Evolutionary conservation across 352 stramenopile genomes (phyloP).

Genomic region (Phytopythium aichiense): DNA sequence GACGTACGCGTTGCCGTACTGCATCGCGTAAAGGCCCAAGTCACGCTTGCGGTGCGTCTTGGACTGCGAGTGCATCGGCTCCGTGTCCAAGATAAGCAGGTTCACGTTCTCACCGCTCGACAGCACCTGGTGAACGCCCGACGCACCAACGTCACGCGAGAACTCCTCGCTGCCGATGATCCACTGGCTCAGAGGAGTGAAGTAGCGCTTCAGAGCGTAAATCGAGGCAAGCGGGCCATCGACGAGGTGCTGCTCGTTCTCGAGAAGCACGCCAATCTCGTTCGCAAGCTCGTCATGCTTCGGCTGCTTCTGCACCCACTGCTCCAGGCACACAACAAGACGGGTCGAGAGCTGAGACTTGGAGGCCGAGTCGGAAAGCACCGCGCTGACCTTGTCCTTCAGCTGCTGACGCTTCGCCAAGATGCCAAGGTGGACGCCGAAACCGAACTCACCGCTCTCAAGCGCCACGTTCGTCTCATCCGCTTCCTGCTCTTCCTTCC

Average conservation of each 20-base stretch:
- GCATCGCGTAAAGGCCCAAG: conserved; percentile 91
- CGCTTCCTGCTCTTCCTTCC: conserved; percentile 48
- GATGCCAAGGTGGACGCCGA: conserved; percentile 65
- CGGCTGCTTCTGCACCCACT: conserved; percentile 46
- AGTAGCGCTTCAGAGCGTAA: conserved; percentile 50
- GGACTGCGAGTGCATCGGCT: conserved; percentile 59
- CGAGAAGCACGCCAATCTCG: conserved; percentile 61
- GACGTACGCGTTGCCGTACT: conserved; percentile 92
- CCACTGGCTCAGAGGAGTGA: conserved; percentile 72
- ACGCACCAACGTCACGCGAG: conserved; percentile 62
- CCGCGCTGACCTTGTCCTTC: conserved; percentile 49
- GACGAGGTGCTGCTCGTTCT: conserved; percentile 47
- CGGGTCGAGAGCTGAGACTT: conserved; percentile 34
- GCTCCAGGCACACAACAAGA: conserved; percentile 38
- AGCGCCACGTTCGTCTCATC: conserved; percentile 32
- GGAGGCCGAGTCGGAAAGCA: conserved; percentile 27
- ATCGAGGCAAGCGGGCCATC: conserved; percentile 42
- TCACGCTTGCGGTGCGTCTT: conserved; percentile 87
- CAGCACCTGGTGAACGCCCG: conserved; percentile 70
- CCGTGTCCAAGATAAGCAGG: conserved; percentile 71
- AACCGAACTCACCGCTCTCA: conserved; percentile 71
- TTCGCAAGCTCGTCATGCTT: conserved; percentile 57
- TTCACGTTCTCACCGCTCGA: conserved; percentile 75
- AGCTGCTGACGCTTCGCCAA: conserved; percentile 67
- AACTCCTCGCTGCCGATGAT: conserved; percentile 79